Percentiles rank a stretch among this genome's conserved stretches.
Conservation (phyloP, 176 grass and related monocot species). For the Coix lacrymajobi region DNA sequence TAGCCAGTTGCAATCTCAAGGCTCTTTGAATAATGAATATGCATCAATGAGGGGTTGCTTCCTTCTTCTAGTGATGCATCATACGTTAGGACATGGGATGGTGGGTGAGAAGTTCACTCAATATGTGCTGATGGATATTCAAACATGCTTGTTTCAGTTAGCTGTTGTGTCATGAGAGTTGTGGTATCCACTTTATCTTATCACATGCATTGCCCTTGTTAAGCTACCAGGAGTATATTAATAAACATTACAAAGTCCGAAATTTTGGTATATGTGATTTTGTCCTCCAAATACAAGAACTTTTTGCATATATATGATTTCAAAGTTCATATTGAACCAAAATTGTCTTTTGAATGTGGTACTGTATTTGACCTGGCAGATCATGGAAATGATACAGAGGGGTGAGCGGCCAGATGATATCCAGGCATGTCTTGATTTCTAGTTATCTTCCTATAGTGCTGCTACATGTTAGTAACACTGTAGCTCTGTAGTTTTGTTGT, state of each 20-base stretch:
- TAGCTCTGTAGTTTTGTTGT: not conserved
- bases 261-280: not conserved
- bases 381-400: constrained; percentile 71
- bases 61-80: not conserved
- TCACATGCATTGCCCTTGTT: not conserved
- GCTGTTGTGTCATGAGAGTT: not conserved
- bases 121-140: not conserved
- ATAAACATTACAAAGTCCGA: not conserved
- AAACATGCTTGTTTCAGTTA: not conserved
- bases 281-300: not conserved
- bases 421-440: constrained; percentile 30
- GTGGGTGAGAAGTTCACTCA: not conserved
- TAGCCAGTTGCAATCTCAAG: not conserved
- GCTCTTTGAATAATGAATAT: not conserved
- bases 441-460: not conserved
- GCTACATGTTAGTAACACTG: not conserved
- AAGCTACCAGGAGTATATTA: not conserved
- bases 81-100: not conserved
- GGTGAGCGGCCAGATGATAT: constrained; percentile 63
- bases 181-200: not conserved
- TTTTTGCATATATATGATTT: not conserved
- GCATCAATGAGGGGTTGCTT: not conserved
- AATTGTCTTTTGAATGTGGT: not conserved
- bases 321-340: not conserved
- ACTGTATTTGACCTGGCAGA: constrained; percentile 36